phyloP scores from a whole-genome alignment of 331 rosid genomes.

The Acacia pycnantha region DNA sequence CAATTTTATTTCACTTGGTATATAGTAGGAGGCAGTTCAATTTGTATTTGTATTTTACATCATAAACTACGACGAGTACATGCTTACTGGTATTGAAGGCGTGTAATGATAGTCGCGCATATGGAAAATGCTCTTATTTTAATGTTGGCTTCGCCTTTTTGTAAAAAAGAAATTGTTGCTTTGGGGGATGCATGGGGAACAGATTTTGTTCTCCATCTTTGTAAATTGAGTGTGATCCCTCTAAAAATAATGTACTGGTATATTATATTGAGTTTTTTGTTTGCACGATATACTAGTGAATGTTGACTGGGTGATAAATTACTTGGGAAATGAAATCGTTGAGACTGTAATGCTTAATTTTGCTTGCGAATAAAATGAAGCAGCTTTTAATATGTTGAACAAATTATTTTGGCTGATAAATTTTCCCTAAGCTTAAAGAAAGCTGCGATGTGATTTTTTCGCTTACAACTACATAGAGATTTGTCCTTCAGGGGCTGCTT shows the following conservation, averaged over 20 bases:
- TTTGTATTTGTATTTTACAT: neutral
- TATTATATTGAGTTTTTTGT: neutral
- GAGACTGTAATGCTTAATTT: neutral
- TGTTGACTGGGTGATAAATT: neutral
- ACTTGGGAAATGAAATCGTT: neutral
- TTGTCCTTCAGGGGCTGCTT: conserved; percentile 26
- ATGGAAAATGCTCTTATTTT: neutral
- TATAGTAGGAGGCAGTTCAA: neutral
- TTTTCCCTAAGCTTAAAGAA: conserved; percentile 1
- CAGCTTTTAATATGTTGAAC: neutral
- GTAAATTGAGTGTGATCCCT: neutral
- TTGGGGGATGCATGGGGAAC: neutral
- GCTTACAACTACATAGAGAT: neutral
- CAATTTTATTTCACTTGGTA: neutral
- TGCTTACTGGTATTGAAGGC: neutral
- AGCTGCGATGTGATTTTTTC: neutral
- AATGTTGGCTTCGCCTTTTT: neutral
- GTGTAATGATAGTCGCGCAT: neutral
- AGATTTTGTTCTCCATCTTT: neutral
- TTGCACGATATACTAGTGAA: neutral
- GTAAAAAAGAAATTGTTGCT: neutral
- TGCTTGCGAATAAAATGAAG: neutral
- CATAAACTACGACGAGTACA: neutral
- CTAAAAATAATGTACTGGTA: neutral
- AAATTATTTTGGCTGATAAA: neutral